A percentile compares a stretch with the other conserved stretches of the same genome.
phyloP scores from a whole-genome alignment of 441 rosid species.

The Syzygium malaccense region DNA sequence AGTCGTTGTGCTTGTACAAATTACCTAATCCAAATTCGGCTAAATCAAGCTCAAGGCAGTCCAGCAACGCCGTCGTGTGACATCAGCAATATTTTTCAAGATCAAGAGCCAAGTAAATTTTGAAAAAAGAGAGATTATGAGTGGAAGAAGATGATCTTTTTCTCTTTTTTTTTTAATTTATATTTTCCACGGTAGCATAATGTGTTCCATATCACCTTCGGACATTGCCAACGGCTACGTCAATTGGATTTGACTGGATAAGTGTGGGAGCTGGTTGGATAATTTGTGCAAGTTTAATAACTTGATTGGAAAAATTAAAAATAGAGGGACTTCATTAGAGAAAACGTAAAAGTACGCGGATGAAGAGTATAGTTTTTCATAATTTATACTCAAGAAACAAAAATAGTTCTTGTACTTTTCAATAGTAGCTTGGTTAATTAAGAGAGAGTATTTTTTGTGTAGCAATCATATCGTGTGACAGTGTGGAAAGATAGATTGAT shows the following conservation, averaged over 20 bases:
- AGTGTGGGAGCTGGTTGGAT: not conserved
- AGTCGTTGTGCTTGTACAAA: not conserved
- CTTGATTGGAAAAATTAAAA: not conserved
- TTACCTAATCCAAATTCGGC: not conserved
- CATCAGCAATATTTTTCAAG: not conserved
- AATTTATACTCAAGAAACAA: not conserved
- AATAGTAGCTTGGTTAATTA: not conserved
- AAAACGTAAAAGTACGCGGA: not conserved
- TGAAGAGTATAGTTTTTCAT: not conserved
- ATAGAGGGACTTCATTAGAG: not conserved
- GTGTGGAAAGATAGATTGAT: accelerated
- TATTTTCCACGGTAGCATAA: not conserved
- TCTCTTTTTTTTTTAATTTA: not conserved
- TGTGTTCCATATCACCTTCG: not conserved
- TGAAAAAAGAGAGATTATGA: not conserved
- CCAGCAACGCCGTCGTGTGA: not conserved
- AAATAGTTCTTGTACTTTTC: not conserved
- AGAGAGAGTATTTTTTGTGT: not conserved
- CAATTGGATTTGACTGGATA: not conserved
- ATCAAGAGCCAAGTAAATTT: not conserved
- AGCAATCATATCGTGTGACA: not conserved
- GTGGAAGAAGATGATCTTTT: not conserved
- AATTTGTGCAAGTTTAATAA: not conserved
- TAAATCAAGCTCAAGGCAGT: not conserved
- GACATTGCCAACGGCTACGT: not conserved